Conservation (phyloP, 495 filamentous ascomycete species). For the Neurospora sp. region DNA sequence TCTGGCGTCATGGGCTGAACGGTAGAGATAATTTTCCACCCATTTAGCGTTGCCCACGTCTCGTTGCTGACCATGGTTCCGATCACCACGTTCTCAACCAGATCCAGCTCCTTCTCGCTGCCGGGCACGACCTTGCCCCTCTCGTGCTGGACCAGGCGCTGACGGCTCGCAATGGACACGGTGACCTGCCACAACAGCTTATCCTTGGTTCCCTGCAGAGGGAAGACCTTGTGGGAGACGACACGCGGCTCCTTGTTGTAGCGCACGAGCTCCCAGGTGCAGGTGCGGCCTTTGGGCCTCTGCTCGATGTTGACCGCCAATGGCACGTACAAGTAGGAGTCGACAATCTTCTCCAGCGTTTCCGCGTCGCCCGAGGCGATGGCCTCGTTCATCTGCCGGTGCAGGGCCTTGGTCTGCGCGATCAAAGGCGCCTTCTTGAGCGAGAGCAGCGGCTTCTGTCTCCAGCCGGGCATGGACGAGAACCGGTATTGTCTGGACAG, state of each 20-base stretch:
- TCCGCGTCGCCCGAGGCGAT: conserved; percentile 55
- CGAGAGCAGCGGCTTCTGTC: conserved; percentile 23
- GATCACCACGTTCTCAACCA: conserved; percentile 70
- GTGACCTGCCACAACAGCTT: conserved; percentile 55
- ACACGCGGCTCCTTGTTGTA: conserved; percentile 51
- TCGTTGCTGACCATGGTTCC: conserved; percentile 43
- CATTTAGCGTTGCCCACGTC: conserved; percentile 38
- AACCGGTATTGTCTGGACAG: conserved; percentile 4
- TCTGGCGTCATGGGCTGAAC: conserved; percentile 48
- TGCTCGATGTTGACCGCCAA: conserved; percentile 45
- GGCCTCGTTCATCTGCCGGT: conserved; percentile 59
- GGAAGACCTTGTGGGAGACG: conserved; percentile 46
- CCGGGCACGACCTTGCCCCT: conserved; percentile 27
- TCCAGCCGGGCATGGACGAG: conserved; percentile 18
- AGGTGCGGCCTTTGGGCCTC: conserved; percentile 36
- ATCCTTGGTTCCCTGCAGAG: conserved; percentile 29
- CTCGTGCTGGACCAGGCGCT: conserved; percentile 43
- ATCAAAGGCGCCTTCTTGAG: conserved; percentile 31
- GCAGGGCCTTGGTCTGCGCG: conserved; percentile 46
- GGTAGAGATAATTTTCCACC: conserved; percentile 73
- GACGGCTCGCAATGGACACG: conserved; percentile 57
- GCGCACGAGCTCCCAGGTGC: conserved; percentile 57
- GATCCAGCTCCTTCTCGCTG: conserved; percentile 49
- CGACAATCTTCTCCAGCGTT: conserved; percentile 48
- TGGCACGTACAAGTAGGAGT: conserved; percentile 44